Conservation (phyloP, 441 rosid genomes). For the Mallotus repandus region DNA sequence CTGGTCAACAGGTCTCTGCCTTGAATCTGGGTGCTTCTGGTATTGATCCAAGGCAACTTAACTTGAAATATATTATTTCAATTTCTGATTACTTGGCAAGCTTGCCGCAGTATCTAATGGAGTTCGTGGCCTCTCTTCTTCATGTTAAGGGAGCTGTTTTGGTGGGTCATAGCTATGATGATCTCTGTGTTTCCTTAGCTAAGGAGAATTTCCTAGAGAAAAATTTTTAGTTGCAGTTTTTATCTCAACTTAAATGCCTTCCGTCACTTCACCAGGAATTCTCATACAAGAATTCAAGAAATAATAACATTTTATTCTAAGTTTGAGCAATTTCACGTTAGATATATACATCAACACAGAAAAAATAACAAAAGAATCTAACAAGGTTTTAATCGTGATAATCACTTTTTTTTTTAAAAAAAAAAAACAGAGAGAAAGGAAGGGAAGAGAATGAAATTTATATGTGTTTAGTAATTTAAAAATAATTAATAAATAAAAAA, state of each 20-base stretch:
- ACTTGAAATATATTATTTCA: constrained; percentile 25
- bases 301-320: neutral
- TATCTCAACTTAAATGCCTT: constrained; percentile 55
- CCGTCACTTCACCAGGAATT: constrained; percentile 28
- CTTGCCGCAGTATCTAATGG: constrained; percentile 43
- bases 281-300: constrained; percentile 27
- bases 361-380: neutral
- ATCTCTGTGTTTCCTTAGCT: constrained; percentile 44
- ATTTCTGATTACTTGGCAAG: constrained; percentile 36
- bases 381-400: too few species aligned
- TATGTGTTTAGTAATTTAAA: too few species aligned
- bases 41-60: constrained; percentile 36
- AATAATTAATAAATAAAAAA: too few species aligned
- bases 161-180: constrained; percentile 68
- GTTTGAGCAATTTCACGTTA: neutral
- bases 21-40: constrained; percentile 64
- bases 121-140: constrained; percentile 46
- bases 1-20: constrained; percentile 54
- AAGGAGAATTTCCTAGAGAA: constrained; percentile 61
- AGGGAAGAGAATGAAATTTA: too few species aligned
- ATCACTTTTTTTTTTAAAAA: too few species aligned
- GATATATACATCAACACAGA: neutral
- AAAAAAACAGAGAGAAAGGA: too few species aligned
- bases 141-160: constrained; percentile 43
- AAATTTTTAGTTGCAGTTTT: constrained; percentile 46